Evolutionary conservation across 345 rosid species (phyloP), one percentile per base, ranked within the genome.

Genomic region (Brassica incana): DNA sequence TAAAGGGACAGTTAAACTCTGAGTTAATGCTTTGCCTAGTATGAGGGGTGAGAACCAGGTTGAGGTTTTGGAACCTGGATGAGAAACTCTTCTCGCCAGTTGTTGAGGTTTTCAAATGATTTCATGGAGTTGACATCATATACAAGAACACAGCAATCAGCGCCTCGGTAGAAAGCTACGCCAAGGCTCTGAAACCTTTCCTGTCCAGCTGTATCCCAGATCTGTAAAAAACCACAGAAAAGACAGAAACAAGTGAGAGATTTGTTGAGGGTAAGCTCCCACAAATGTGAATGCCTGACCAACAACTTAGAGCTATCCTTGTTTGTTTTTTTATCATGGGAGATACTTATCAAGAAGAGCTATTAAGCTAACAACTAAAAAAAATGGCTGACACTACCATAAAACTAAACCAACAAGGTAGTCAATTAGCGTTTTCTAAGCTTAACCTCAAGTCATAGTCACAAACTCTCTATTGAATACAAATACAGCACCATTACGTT

Each of bases 131-230:
- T 86, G 76, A 95, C 99, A 83, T 95, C 99, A 81, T 92, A 89
- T 5, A 95, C 99, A 81, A 95, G 97, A 58, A 91, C 94, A 81
- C 94, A 90, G 75, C 94, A 90, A 78, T 91, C 94, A 54, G 93
- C 94, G 60, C 94, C 93, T 0, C 94, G 88, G 69, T 91, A 91
- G 83, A 90, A 91, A 63, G 97, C 97, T 76, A 91, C 96, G 45
- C 99, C 99, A 66, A 95, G 89, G 80, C 98, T 95, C 80, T 95
- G 98, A 81, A 95, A 95, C 83, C 97, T 88, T 77, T 91, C 97
- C 78, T 92, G 97, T 30, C 97, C 93, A 73, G 97, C 95, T 43
- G 91, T 95, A 85, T 95, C 99, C 99, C 99, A 95, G 67, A 93
- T 93, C 99, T 93, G 83, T 36, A 67, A 77, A 36, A 36, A 64